phyloP scores from a whole-genome alignment of 176 grass and related monocot genomes.

The Aegilops longissima region DNA sequence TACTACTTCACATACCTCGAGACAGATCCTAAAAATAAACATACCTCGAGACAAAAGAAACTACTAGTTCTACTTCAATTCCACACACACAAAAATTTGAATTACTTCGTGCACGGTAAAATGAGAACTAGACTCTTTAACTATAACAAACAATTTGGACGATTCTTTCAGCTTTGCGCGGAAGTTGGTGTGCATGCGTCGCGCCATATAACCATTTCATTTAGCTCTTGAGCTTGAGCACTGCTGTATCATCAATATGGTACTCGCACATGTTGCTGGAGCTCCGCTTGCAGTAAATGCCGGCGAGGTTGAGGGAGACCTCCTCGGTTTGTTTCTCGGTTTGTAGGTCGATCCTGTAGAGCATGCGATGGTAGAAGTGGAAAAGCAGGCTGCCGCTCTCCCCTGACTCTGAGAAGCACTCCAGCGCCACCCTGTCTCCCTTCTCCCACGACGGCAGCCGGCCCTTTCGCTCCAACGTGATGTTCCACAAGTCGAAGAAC shows the following conservation, averaged over 20 bases:
- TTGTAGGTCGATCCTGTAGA: not conserved
- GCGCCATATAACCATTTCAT: too few relatives aligned
- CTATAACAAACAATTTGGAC: too few relatives aligned
- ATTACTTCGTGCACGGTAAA: too few relatives aligned
- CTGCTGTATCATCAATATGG: not conserved
- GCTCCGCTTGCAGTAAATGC: not conserved
- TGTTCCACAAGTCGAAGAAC: not conserved
- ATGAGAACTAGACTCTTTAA: too few relatives aligned
- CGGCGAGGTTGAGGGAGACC: not conserved
- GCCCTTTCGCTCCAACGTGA: not conserved
- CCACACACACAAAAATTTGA: too few relatives aligned
- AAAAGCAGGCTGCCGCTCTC: not conserved
- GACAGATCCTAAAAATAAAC: too few relatives aligned
- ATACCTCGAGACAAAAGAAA: too few relatives aligned
- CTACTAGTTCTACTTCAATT: too few relatives aligned
- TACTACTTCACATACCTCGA: too few relatives aligned
- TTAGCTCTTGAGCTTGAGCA: not conserved
- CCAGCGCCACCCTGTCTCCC: not conserved
- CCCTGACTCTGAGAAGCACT: slow-evolving; percentile 2
- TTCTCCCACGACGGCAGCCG: not conserved
- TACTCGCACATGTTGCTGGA: not conserved
- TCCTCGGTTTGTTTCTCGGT: not conserved
- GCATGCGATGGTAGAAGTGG: not conserved
- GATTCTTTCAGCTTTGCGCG: too few relatives aligned
- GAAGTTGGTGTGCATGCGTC: too few relatives aligned